These are phyloP conservation scores for Petunia hybrid DNA, from an alignment of 305 asterid genomes.

Conservation along the genomic window DNA sequence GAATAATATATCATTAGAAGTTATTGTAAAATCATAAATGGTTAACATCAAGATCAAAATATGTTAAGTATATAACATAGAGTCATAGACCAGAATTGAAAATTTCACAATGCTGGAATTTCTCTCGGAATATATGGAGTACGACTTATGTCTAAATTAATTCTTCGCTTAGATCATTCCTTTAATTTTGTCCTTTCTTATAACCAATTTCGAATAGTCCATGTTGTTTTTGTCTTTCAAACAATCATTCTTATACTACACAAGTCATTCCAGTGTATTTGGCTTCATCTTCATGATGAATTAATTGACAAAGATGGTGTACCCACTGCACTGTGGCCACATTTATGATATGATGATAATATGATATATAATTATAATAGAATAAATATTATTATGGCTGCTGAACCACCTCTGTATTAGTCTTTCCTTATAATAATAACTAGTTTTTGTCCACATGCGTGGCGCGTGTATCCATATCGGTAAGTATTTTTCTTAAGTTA, in stretches of 20 bases:
- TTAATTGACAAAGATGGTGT: neutral
- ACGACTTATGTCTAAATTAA: neutral
- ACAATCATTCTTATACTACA: neutral
- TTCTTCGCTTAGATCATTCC: neutral
- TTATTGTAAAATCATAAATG: neutral
- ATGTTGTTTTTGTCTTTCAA: neutral
- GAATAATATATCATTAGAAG: no score
- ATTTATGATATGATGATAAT: neutral
- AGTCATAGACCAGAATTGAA: neutral
- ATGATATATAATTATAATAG: neutral
- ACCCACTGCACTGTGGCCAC: neutral
- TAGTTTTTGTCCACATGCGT: no score
- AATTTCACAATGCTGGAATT: neutral
- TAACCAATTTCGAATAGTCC: neutral
- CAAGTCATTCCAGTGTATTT: neutral
- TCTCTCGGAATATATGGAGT: neutral
- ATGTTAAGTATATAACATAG: neutral
- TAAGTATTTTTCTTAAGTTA: no score
- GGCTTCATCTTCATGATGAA: conserved; percentile 8
- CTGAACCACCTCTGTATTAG: neutral
- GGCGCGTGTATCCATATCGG: no score
- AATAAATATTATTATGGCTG: neutral
- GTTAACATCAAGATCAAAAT: neutral
- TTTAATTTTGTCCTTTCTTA: neutral
- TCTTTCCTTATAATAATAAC: neutral